phyloP scores from a whole-genome alignment of 345 rosid genomes.

The Nephelium lappaceum region DNA sequence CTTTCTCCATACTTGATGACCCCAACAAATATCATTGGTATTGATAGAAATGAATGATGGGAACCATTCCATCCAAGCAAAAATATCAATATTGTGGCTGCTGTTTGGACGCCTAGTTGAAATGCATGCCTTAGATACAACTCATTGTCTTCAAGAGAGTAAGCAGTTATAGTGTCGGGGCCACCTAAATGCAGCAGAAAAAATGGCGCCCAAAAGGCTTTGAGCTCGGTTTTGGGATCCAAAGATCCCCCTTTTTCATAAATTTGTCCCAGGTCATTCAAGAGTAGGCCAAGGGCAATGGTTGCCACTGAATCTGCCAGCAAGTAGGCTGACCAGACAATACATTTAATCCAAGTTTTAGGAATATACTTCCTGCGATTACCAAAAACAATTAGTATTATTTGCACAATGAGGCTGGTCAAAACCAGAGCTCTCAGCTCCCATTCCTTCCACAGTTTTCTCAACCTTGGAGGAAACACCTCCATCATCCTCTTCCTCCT shows the following conservation, averaged over 20 bases:
- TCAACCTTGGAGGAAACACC: background rate
- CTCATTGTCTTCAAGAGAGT: slow-evolving; percentile 26
- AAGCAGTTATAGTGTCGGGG: slow-evolving; percentile 23
- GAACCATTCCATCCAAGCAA: slow-evolving; percentile 7
- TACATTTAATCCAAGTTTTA: background rate
- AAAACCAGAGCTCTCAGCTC: background rate
- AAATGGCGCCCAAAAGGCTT: slow-evolving; percentile 23
- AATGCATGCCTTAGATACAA: slow-evolving; percentile 9
- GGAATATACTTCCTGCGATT: background rate
- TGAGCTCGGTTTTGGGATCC: background rate
- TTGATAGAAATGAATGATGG: slow-evolving; percentile 18
- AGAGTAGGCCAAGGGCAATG: slow-evolving; percentile 10
- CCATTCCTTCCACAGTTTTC: slow-evolving; percentile 4
- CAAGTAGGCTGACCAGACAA: slow-evolving; percentile 20
- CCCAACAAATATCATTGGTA: slow-evolving; percentile 27
- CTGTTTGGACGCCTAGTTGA: background rate
- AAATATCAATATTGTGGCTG: background rate
- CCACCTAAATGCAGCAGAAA: slow-evolving; percentile 16
- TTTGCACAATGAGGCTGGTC: background rate
- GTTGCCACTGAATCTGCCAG: slow-evolving; percentile 19
- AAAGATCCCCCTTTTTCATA: background rate
- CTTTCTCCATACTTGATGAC: slow-evolving; percentile 27
- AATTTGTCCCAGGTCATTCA: slow-evolving; percentile 8
- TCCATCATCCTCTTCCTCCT: slow-evolving; percentile 7
- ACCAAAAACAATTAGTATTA: background rate